phyloP scores from a whole-genome alignment of 2,329 filamentous ascomycete genomes.

The Chrysoporthe deuterocubensis region DNA sequence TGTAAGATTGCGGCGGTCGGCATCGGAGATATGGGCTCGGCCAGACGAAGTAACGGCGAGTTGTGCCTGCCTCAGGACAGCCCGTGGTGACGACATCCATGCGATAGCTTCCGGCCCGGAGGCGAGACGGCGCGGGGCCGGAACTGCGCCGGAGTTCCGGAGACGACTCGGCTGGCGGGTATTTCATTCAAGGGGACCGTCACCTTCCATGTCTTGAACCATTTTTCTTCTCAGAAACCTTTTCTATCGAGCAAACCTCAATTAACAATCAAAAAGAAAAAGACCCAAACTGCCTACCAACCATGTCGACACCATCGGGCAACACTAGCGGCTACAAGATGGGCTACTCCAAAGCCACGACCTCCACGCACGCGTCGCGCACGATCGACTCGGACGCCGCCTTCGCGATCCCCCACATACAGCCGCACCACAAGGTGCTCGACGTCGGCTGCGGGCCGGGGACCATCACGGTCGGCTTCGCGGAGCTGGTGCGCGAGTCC shows the following conservation, averaged over 20 bases:
- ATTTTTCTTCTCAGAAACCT: not conserved
- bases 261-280: not conserved
- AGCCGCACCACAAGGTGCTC: conserved; percentile 18
- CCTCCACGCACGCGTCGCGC: conserved; percentile 21
- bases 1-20: no score
- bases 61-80: no score
- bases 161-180: not conserved
- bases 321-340: conserved; percentile 13
- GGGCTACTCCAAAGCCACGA: conserved; percentile 21
- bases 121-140: conserved; percentile 3
- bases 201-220: not conserved
- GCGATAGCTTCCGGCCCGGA: not conserved
- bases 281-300: not conserved
- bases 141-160: conserved; percentile 10
- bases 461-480: conserved; percentile 24
- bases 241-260: not conserved
- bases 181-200: not conserved
- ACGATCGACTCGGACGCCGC: conserved; percentile 21
- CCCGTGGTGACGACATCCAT: no score
- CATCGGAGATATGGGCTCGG: no score
- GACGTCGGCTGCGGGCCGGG: conserved; percentile 26
- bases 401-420: conserved; percentile 18
- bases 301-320: not conserved
- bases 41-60: no score
- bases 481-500: conserved; percentile 1